Conservation (phyloP, 345 rosid species). For the Garcia nutans region DNA sequence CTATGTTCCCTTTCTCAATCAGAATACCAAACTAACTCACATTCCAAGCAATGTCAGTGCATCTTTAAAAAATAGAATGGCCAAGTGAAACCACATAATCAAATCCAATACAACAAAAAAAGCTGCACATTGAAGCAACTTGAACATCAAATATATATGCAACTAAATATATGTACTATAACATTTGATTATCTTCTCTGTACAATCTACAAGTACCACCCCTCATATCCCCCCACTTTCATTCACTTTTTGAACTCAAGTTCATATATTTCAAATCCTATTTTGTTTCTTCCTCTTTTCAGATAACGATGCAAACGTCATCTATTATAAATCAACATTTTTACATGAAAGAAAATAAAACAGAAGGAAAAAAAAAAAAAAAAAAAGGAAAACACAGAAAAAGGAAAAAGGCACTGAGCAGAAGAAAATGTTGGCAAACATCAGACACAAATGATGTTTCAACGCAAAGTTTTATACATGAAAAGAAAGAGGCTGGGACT, state of each 20-base stretch:
- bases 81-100: too few relatives aligned
- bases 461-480: background rate
- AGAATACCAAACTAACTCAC: too few relatives aligned
- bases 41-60: too few relatives aligned
- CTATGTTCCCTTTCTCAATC: too few relatives aligned
- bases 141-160: too few relatives aligned
- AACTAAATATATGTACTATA: too few relatives aligned
- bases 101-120: too few relatives aligned
- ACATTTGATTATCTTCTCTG: too few relatives aligned
- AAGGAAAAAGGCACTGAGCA: background rate
- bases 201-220: too few relatives aligned
- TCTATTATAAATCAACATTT: background rate
- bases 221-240: too few relatives aligned
- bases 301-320: background rate
- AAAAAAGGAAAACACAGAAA: background rate
- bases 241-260: background rate
- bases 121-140: too few relatives aligned
- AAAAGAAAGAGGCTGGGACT: background rate
- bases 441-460: background rate
- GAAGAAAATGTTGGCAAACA: background rate
- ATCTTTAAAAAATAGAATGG: too few relatives aligned
- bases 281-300: background rate
- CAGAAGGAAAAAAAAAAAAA: background rate
- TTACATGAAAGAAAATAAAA: background rate
- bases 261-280: background rate